Percentiles rank a stretch among this genome's conserved stretches.
Evolutionary conservation across 176 grass and related monocot species (phyloP).

Genomic region (Elymus sibiricus): DNA sequence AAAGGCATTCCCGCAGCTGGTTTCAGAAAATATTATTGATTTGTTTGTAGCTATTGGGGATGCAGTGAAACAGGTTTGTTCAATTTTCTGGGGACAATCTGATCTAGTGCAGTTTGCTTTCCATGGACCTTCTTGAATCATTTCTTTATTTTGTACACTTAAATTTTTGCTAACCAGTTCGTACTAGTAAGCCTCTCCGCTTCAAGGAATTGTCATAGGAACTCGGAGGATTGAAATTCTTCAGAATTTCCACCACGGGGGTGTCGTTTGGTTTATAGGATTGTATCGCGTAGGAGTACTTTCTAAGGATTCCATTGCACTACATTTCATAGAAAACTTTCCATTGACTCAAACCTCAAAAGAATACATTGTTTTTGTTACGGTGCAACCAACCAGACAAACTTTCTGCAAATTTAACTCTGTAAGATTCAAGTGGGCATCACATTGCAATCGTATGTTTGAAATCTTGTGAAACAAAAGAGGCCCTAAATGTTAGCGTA

Average conservation of each 20-base stretch:
- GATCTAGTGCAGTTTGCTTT: slow-evolving; percentile 5
- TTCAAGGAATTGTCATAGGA: background rate
- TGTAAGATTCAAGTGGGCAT: background rate
- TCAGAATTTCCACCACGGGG: background rate
- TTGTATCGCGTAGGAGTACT: background rate
- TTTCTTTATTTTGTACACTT: background rate
- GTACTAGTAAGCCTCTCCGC: background rate
- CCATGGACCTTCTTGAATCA: background rate
- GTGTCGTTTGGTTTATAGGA: background rate
- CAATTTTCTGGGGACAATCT: background rate
- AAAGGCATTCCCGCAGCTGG: slow-evolving; percentile 52
- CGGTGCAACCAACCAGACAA: slow-evolving; percentile 5
- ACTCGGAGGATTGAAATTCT: background rate
- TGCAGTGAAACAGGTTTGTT: slow-evolving; percentile 83
- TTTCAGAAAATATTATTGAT: slow-evolving; percentile 71
- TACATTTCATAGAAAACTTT: background rate
- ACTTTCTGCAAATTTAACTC: background rate
- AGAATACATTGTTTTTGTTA: background rate
- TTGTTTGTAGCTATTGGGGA: slow-evolving; percentile 82
- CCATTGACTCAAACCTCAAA: background rate
- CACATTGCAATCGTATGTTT: background rate
- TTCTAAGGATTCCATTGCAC: background rate
- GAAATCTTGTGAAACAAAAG: background rate
- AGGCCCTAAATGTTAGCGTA: background rate
- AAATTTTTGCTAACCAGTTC: background rate